A percentile compares a stretch with the other conserved stretches of the same genome.
Conservation (phyloP, 345 rosid species). For the Limnanthes douglasii region DNA sequence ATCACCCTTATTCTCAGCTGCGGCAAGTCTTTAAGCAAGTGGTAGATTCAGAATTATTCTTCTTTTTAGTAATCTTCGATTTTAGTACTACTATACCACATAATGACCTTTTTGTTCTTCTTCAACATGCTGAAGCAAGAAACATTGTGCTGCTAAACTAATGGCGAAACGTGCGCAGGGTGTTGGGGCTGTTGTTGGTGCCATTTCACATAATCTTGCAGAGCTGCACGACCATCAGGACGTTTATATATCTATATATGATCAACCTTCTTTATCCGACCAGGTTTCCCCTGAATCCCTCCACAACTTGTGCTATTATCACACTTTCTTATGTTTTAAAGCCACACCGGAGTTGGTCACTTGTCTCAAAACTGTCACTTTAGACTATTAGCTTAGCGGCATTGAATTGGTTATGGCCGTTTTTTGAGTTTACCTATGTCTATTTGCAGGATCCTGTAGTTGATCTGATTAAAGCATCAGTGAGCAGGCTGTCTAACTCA, state of each 20-base stretch:
- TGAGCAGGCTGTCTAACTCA: slow-evolving; percentile 51
- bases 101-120: background rate
- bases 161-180: slow-evolving; percentile 34
- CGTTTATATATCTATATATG: slow-evolving; percentile 56
- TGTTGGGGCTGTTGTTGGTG: slow-evolving; percentile 72
- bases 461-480: slow-evolving; percentile 52
- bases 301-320: background rate
- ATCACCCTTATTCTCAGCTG: slow-evolving; percentile 75
- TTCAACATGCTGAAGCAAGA: slow-evolving; percentile 3
- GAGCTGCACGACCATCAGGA: slow-evolving; percentile 66
- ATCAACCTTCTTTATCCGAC: slow-evolving; percentile 46
- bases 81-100: background rate
- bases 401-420: too few species aligned
- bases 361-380: too few species aligned
- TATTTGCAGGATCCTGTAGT: slow-evolving; percentile 55
- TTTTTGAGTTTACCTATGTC: too few species aligned
- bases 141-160: too few species aligned
- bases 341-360: too few species aligned
- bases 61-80: background rate
- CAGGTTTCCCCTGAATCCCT: slow-evolving; percentile 28
- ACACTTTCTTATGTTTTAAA: too few species aligned
- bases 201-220: slow-evolving; percentile 66
- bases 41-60: slow-evolving; percentile 27
- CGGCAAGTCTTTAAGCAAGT: slow-evolving; percentile 77
- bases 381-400: too few species aligned